Evolutionary conservation across 805 yeast species (phyloP).

Genomic region (Suhomyces canberraensis): DNA sequence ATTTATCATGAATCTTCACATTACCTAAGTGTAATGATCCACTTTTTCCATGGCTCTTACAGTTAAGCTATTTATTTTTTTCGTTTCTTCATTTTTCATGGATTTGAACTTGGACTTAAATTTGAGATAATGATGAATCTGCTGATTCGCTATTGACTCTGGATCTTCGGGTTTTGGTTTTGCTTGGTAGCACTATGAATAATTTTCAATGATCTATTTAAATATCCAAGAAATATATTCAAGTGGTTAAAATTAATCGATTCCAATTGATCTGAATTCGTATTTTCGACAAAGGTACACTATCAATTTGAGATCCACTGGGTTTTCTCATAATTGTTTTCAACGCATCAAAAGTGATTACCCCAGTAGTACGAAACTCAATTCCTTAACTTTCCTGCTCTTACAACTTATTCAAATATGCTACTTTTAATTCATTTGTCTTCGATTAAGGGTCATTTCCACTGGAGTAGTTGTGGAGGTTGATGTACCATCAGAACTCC

Average conservation of each 20-base stretch:
- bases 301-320: conserved; percentile 4
- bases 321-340: conserved; percentile 11
- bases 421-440: conserved; percentile 25
- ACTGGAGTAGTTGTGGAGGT: too few relatives aligned
- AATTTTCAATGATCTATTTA: conserved; percentile 34
- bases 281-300: neutral
- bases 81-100: conserved; percentile 11
- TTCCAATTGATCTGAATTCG: conserved; percentile 33
- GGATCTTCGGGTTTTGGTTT: conserved; percentile 11
- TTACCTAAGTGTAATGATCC: conserved; percentile 9
- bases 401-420: conserved; percentile 35
- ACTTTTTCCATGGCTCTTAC: too few relatives aligned
- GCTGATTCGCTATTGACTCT: conserved; percentile 11
- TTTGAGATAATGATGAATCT: conserved; percentile 19
- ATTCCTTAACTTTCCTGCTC: conserved; percentile 45
- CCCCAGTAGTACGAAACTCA: conserved; percentile 42
- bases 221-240: conserved; percentile 36
- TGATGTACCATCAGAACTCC: too few relatives aligned
- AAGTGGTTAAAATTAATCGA: conserved; percentile 38
- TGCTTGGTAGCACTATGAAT: conserved; percentile 39
- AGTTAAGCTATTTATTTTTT: conserved; percentile 7
- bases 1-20: conserved; percentile 9
- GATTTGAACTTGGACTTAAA: conserved; percentile 14
- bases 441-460: too few relatives aligned
- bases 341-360: conserved; percentile 41